Evolutionary conservation across 164 flowering plant genomes (phyloP).

Genomic region (Liquidambar formosana): DNA sequence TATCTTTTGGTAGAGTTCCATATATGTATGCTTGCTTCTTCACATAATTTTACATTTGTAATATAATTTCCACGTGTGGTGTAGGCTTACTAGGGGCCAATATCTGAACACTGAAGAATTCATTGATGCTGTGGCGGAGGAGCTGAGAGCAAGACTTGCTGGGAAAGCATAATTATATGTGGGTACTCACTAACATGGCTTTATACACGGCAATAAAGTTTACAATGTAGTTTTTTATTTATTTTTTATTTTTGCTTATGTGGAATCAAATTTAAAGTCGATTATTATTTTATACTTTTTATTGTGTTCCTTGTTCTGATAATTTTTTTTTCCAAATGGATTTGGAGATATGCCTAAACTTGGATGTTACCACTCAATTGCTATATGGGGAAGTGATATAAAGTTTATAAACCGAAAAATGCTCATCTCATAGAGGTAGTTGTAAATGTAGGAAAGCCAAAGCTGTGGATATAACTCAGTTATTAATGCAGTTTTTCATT

Average conservation of each 20-base stretch:
- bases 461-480: background rate
- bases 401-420: background rate
- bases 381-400: background rate
- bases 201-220: background rate
- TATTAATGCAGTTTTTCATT: background rate
- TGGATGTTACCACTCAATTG: background rate
- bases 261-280: background rate
- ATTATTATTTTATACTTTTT: background rate
- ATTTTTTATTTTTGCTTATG: background rate
- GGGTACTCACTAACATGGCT: slow-evolving; percentile 9
- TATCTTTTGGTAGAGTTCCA: background rate
- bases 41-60: background rate
- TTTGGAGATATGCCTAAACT: background rate
- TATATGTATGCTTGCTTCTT: background rate
- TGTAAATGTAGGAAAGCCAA: background rate
- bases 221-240: background rate
- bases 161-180: slow-evolving; percentile 33
- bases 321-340: background rate
- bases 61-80: slow-evolving; percentile 4
- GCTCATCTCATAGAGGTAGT: background rate
- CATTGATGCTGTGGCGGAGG: slow-evolving; percentile 90
- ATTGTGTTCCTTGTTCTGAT: background rate
- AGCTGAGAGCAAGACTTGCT: slow-evolving; percentile 67
- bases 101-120: slow-evolving; percentile 90
- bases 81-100: slow-evolving; percentile 60